These are phyloP conservation scores for Haematococcus lacustris DNA, from an alignment of 139 green algal genomes.

Conservation along the genomic window DNA sequence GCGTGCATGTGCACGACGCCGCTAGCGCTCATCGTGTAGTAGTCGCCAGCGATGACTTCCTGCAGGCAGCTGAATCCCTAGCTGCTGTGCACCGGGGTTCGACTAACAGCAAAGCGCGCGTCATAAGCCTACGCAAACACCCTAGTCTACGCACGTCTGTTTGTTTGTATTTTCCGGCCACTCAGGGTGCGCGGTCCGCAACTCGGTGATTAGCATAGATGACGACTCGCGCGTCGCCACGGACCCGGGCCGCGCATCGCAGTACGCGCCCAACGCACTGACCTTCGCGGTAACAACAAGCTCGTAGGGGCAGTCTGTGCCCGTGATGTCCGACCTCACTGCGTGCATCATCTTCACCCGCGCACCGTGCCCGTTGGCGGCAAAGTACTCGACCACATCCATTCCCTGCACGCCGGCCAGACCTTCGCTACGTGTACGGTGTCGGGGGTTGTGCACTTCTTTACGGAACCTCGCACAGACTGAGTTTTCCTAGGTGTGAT, in stretches of 20 bases:
- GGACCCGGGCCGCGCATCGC: too few relatives aligned
- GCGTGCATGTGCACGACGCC: slow-evolving; percentile 39
- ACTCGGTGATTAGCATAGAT: background rate
- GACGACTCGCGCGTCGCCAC: background rate
- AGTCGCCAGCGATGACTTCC: slow-evolving; percentile 22
- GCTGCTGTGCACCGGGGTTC: background rate
- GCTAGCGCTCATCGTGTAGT: slow-evolving; percentile 47
- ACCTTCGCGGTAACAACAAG: slow-evolving; percentile 32
- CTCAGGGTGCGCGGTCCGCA: background rate
- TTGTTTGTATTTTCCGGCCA: background rate
- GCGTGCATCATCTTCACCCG: slow-evolving; percentile 49
- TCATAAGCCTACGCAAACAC: background rate
- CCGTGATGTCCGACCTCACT: slow-evolving; percentile 16
- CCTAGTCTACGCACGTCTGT: background rate
- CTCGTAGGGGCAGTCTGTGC: slow-evolving; percentile 40
- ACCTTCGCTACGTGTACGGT: background rate
- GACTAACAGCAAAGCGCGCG: background rate
- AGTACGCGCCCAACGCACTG: too few relatives aligned
- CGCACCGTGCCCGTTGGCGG: slow-evolving; percentile 33
- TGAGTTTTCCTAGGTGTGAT: background rate
- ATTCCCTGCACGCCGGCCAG: slow-evolving; percentile 18
- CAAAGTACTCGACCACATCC: slow-evolving; percentile 50
- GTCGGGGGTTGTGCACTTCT: background rate
- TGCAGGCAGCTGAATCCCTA: background rate
- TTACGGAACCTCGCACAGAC: background rate